These are phyloP conservation scores for Angomonas desouzai DNA, from an alignment of 208 protist species.

Conservation along the genomic window DNA sequence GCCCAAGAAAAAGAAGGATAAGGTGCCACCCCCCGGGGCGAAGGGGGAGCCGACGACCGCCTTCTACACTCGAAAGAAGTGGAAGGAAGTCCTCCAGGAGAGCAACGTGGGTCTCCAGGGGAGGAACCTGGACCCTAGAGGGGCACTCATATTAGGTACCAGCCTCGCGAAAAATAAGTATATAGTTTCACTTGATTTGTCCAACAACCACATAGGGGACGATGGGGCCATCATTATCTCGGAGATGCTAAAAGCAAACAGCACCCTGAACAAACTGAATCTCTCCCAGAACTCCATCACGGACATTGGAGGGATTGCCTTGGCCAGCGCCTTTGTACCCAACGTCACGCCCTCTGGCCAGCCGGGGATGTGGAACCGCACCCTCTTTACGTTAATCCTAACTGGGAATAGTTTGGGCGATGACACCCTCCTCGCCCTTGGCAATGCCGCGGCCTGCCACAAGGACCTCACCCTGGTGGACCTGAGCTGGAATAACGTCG, in stretches of 20 bases:
- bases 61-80: conserved; percentile 80
- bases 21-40: conserved; percentile 68
- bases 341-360: conserved; percentile 74
- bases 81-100: conserved; percentile 51
- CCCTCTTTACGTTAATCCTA: conserved; percentile 64
- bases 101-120: conserved; percentile 52
- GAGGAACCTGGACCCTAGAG: conserved; percentile 45
- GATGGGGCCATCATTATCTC: conserved; percentile 66
- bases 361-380: conserved; percentile 83
- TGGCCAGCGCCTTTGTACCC: conserved; percentile 81
- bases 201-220: conserved; percentile 71
- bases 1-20: conserved; percentile 48
- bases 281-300: conserved; percentile 75
- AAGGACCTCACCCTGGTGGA: conserved; percentile 71
- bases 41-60: conserved; percentile 69
- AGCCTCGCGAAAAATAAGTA: conserved; percentile 63
- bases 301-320: conserved; percentile 78
- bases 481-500: conserved; percentile 80
- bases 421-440: conserved; percentile 77
- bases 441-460: conserved; percentile 83
- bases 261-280: conserved; percentile 59
- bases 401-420: conserved; percentile 67
- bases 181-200: conserved; percentile 57
- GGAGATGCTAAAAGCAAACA: conserved; percentile 62
- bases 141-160: conserved; percentile 58